Base-by-base conservation (phyloP, 2,329 filamentous ascomycete genomes). In the Biscogniauxia mediterranea region DNA sequence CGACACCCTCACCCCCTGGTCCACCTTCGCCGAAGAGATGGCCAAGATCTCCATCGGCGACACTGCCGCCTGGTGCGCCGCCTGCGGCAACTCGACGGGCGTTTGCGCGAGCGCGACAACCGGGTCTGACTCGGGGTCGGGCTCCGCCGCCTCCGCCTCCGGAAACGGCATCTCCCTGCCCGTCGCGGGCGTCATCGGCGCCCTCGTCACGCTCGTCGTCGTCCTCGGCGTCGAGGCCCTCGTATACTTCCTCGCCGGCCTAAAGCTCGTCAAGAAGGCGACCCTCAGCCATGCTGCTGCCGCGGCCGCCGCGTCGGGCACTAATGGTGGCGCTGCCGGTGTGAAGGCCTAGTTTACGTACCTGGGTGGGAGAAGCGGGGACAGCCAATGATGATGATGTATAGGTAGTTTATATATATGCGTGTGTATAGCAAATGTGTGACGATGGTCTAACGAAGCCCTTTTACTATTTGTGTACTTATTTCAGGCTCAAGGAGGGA, bases 151-250 rank as follows among this genome's bases (percentile, higher is more conserved):
- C 2, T 61, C 66, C 0, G 57, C 63, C 15, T 66, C 69, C 23
- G 70, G 70, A n/a, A 73, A 76, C 56, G 82, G 84, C 8, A 80
- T 96, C 26, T 89, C 88, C 56, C 85, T 81, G 46, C 82, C 85
- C 5, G 86, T 93, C n/a, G 92, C 91, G 0, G 92, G 92, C 56
- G 91, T 94, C 5, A 93, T 96, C 56, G 88, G 91, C 52, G 91
- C 92, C 52, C 75, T 93, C 66, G 80, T 90, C 46, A 84, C 83
- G 0, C 74, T 86, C 5, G 77, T 78, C 9, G 80, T 83, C 11
- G 76, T 85, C 17, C 74, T 83, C 50, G 78, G 75, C 15, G 46
- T 81, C 20, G 76, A 82, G 71, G 78, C 73, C 9, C 70, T 81
- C 15, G 70, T 81, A 52, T 73, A 82, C 69, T 67, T 76, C 17